phyloP scores from a whole-genome alignment of 768 basidiomycete genomes.

The Mycena metata region DNA sequence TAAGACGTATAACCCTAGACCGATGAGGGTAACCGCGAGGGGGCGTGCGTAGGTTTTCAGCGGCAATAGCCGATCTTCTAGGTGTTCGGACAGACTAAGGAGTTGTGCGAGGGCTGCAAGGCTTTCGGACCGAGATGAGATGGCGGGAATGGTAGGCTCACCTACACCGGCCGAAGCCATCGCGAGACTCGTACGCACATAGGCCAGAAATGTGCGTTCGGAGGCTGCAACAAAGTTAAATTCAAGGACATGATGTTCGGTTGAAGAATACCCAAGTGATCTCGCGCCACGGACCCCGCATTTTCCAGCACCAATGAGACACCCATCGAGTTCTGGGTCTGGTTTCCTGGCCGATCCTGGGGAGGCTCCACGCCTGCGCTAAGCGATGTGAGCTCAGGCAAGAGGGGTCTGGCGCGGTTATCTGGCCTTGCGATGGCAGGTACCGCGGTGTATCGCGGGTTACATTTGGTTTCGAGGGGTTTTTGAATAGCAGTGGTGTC shows the following conservation, averaged over 20 bases:
- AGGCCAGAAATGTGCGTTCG: slow-evolving; percentile 61
- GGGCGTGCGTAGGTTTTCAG: slow-evolving; percentile 14
- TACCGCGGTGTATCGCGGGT: not conserved
- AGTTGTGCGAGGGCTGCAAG: slow-evolving; percentile 26
- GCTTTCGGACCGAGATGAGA: not conserved
- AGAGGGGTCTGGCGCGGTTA: too few species aligned
- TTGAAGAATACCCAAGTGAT: slow-evolving; percentile 48
- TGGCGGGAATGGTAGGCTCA: not conserved
- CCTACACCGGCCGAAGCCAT: slow-evolving; percentile 58
- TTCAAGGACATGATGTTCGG: too few species aligned
- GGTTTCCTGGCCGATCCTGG: not conserved
- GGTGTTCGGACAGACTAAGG: not conserved
- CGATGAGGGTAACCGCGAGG: slow-evolving; percentile 2
- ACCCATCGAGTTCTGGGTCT: not conserved
- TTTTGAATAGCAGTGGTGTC: not conserved
- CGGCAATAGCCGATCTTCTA: not conserved
- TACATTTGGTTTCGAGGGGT: not conserved
- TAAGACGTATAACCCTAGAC: slow-evolving; percentile 21
- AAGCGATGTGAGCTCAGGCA: not conserved
- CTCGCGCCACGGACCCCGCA: slow-evolving; percentile 59
- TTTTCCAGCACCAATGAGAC: slow-evolving; percentile 50
- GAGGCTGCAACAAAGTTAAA: slow-evolving; percentile 39
- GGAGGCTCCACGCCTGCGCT: not conserved
- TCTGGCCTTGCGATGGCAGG: not conserved
- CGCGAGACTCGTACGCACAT: slow-evolving; percentile 58